Evolutionary conservation across 805 yeast genomes (phyloP), one percentile per base, ranked within the genome.

Genomic region (Suhomyces kilbournensis): DNA sequence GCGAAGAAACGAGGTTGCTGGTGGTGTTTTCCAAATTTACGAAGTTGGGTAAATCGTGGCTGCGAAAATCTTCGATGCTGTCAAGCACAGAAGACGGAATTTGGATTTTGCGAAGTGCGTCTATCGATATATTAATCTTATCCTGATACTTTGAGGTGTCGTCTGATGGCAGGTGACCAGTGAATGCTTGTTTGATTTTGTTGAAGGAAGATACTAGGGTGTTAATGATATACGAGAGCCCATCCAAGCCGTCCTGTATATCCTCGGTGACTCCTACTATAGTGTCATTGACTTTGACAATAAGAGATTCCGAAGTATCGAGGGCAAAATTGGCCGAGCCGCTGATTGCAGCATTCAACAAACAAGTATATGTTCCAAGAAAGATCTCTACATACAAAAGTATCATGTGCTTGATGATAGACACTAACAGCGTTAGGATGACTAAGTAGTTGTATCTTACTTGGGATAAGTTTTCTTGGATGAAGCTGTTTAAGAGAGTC

Each of bases 361-460:
- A 72, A 67, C 99, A 94, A 0, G 87, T 85, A 67, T 89, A 90
- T 0, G 98, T 94, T 0, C 97, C 98, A 2, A 91, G 67, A 46
- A 87, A 80, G 56, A 93, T 60, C 30, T 91, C 90, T 7, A 93
- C 70, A 7, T 82, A 71, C 62, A 93, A 89, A 3, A 82, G 62
- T 0, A 89, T 64, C 40, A 91, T 56, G 42, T 77, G 75, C 58
- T 88, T 85, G 7, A 85, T 70, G 0, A 83, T 86, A 0, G 82
- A 78, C 0, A 89, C 63, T 9, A 82, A 60, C 46, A 83, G 52
- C 1, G 74, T 61, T 9, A 88, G 50, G 0, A 78, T 57, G 2
- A 72, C 65, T 26, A 78, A 60, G 8, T 83, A 69, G 0, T 77
- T 82, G 8, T 73, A 66, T 34, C 84, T 77, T 0, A 84, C 63